These are phyloP conservation scores for Silene coronaria DNA, from an alignment of 179 eudicot genomes.

Conservation along the genomic window DNA sequence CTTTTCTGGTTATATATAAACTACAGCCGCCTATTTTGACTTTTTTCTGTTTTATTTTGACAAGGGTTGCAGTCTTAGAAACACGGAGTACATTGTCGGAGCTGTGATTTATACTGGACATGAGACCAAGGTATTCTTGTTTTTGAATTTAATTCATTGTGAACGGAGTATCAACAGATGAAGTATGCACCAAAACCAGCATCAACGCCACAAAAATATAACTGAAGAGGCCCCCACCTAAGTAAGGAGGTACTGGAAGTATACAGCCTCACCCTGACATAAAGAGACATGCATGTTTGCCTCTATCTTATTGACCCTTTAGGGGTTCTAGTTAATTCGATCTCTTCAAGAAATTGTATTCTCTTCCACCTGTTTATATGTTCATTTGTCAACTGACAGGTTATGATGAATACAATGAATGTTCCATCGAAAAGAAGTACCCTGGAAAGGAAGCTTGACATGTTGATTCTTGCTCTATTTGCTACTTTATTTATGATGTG, in stretches of 20 bases:
- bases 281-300: slow-evolving; percentile 2
- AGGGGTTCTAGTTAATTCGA: background rate
- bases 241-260: background rate
- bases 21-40: slow-evolving; percentile 9
- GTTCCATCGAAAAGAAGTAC: slow-evolving; percentile 99
- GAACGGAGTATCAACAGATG: background rate
- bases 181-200: background rate
- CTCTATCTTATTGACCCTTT: background rate
- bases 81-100: slow-evolving; percentile 83
- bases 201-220: background rate
- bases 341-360: background rate
- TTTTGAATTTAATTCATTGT: slow-evolving; percentile 3
- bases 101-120: slow-evolving; percentile 88
- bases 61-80: slow-evolving; percentile 95
- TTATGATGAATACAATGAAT: slow-evolving; percentile 99
- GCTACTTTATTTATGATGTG: slow-evolving; percentile 78
- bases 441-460: slow-evolving; percentile 94
- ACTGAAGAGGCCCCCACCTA: background rate
- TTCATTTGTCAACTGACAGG: slow-evolving; percentile 43
- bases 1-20: background rate
- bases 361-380: background rate
- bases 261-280: slow-evolving; percentile 2
- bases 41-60: slow-evolving; percentile 22
- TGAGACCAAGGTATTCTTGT: slow-evolving; percentile 72
- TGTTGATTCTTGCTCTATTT: slow-evolving; percentile 77